Evolutionary conservation across 805 yeast genomes (phyloP), one percentile per base, ranked within the genome.

Genomic region (Candida pseudofarinosa): DNA sequence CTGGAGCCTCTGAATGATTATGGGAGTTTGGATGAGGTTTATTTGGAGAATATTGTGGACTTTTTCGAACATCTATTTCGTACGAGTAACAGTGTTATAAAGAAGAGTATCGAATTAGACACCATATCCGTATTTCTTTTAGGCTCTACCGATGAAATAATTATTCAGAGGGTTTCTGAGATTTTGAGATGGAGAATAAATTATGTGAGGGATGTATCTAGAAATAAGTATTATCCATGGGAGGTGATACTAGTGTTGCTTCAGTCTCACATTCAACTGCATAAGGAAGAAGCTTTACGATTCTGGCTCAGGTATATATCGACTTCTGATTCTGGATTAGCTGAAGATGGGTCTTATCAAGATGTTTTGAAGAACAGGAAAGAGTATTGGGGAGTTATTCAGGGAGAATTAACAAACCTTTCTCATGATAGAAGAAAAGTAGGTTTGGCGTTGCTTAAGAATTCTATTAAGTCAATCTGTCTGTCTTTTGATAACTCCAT

Each of bases 391-490:
- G 38, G 45, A 3, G 52, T 55, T 12, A 56, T 87, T 16, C 87
- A 84, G 52, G 49, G 50, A 19, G 84, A 87, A 2, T 60, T 87
- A 33, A 69, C 73, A 13, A 72, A 80, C 42, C 52, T 59, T 2
- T 63, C 74, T 1, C 89, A 85, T 53, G 95, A 87, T 44, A 79
- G 74, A 43, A 74, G 86, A 39, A 88, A 88, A 56, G 79, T 79
- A 54, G 71, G 83, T 10, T 61, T 88, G 19, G 80, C 90, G 0
- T 76, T 86, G 13, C 56, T 88, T 28, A 81, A 82, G 49, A 58
- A 77, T 16, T 73, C 95, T 0, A 66, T 88, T 13, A 76, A 76
- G 49, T 56, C 68, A 3, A 54, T 81, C 5, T 50, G 62, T 2
- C 50, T 59, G 13, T 45, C 80, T 3, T 56, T 71, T 7, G 49